Percentiles rank a stretch among this genome's conserved stretches.
Conservation (phyloP, 257 asterid species). For the Solanum rostratum region DNA sequence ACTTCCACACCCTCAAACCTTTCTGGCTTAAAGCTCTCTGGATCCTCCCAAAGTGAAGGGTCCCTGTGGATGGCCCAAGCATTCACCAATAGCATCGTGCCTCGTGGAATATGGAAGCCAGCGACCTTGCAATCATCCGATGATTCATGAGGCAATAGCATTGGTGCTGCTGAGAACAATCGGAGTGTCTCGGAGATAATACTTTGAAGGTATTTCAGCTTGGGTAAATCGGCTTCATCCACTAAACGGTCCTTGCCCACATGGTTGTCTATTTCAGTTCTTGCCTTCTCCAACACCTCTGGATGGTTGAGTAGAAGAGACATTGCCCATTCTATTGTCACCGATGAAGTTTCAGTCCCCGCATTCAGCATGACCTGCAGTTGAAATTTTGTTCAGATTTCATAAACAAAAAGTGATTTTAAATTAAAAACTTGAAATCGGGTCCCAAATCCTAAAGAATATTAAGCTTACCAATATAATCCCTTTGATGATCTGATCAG, state of each 20-base stretch:
- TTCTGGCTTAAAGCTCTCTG: conserved; percentile 40
- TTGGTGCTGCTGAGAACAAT: conserved; percentile 37
- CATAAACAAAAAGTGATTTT: not conserved
- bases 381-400: not conserved
- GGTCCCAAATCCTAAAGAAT: not conserved
- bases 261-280: conserved; percentile 31
- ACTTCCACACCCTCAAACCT: conserved; percentile 23
- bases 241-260: conserved; percentile 33
- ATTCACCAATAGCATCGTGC: conserved; percentile 42
- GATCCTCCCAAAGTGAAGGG: conserved; percentile 44
- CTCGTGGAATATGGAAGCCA: conserved; percentile 43
- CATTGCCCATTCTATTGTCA: conserved; percentile 61
- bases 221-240: conserved; percentile 33
- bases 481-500: conserved; percentile 42
- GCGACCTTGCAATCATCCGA: conserved; percentile 33
- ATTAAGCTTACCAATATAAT: conserved; percentile 22
- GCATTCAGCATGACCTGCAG: conserved; percentile 35
- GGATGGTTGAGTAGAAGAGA: conserved; percentile 49
- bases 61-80: conserved; percentile 72
- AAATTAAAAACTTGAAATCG: not conserved
- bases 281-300: conserved; percentile 33
- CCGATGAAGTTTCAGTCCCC: conserved; percentile 43
- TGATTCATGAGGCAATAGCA: conserved; percentile 48
- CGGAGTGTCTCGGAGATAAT: conserved; percentile 39
- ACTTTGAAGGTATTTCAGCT: conserved; percentile 39